Conservation (phyloP, 129 eudicot genomes). For the Oenanthe sinensis region DNA sequence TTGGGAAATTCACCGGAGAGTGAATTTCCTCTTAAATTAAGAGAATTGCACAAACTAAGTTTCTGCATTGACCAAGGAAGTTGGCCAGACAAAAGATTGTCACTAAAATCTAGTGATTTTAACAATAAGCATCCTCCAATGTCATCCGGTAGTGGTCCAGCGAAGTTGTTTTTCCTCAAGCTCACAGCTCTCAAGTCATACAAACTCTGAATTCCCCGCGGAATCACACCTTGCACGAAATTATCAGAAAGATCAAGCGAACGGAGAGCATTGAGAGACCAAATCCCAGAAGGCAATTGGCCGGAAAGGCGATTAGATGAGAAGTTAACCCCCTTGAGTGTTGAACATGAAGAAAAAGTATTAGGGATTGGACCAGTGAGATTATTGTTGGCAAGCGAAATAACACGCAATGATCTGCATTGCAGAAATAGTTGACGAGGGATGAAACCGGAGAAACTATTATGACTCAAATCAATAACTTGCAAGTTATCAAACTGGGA, state of each 20-base stretch:
- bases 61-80: constrained; percentile 64
- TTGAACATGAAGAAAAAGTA: constrained; percentile 53
- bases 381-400: constrained; percentile 55
- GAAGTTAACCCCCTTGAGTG: constrained; percentile 45
- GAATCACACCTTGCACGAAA: constrained; percentile 66
- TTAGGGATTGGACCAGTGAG: constrained; percentile 60
- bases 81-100: constrained; percentile 51
- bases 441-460: constrained; percentile 46
- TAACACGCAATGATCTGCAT: constrained; percentile 52
- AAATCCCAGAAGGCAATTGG: constrained; percentile 37
- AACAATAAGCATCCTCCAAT: constrained; percentile 64
- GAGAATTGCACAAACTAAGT: constrained; percentile 54
- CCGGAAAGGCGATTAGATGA: constrained; percentile 67
- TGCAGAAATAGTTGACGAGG: constrained; percentile 55
- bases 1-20: constrained; percentile 59
- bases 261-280: constrained; percentile 52
- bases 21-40: constrained; percentile 48
- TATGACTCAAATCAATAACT: constrained; percentile 45
- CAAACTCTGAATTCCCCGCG: constrained; percentile 48
- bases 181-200: constrained; percentile 50
- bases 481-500: constrained; percentile 47
- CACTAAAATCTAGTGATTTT: constrained; percentile 58
- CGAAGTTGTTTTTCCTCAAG: constrained; percentile 48
- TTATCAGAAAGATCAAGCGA: constrained; percentile 61
- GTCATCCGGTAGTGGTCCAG: constrained; percentile 62